Conservation (phyloP, 2,329 filamentous ascomycete species). For the Tolypocladium sp. region DNA sequence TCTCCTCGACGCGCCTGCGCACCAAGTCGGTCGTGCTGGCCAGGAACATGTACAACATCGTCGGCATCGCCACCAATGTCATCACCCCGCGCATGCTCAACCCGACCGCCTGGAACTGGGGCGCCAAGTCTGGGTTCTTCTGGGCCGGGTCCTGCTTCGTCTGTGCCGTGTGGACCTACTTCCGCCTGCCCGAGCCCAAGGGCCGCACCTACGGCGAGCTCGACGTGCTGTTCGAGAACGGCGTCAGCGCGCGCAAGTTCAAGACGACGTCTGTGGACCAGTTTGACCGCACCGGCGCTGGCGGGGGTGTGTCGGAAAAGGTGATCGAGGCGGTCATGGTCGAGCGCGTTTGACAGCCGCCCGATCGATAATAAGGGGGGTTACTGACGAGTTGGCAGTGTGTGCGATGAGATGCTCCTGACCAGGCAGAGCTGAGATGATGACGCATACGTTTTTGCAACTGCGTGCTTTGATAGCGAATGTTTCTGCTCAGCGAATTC, state of each 20-base stretch:
- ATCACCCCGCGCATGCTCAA: conserved; percentile 38
- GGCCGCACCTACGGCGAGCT: conserved; percentile 46
- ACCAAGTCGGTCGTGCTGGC: conserved; percentile 37
- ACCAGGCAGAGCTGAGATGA: too few species aligned
- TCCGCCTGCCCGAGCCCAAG: conserved; percentile 44
- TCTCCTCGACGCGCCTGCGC: conserved; percentile 34
- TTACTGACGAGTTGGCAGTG: too few species aligned
- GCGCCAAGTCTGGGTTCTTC: conserved; percentile 37
- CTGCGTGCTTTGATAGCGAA: too few species aligned
- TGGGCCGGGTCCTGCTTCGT: conserved; percentile 34
- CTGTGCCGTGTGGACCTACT: conserved; percentile 40
- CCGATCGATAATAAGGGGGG: neutral
- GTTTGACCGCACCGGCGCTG: conserved; percentile 10
- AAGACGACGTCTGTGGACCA: conserved; percentile 18
- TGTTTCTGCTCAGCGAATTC: too few species aligned
- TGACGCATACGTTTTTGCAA: too few species aligned
- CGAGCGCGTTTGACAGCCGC: conserved; percentile 6
- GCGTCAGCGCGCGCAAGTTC: conserved; percentile 32
- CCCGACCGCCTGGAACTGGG: conserved; percentile 35
- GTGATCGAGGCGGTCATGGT: conserved; percentile 4
- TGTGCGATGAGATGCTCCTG: too few species aligned
- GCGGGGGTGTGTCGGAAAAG: conserved; percentile 8
- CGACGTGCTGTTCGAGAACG: conserved; percentile 42
- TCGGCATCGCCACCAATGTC: conserved; percentile 36
- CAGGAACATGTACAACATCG: conserved; percentile 37